Evolutionary conservation across 1,284 basidiomycete genomes (phyloP).

Genomic region (Mycena citricolor): DNA sequence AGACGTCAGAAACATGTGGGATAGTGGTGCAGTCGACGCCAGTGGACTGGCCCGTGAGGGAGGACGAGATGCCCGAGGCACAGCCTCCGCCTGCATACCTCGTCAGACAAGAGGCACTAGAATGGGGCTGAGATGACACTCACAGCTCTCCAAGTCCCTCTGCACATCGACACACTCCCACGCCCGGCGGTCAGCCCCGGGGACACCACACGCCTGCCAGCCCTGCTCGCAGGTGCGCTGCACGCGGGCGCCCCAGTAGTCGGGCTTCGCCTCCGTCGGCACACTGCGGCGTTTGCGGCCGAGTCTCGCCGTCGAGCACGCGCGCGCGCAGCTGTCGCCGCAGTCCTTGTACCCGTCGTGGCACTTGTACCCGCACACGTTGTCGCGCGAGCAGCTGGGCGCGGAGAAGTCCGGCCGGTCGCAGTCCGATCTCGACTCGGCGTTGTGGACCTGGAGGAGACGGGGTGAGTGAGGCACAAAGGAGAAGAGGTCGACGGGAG

Average conservation of each 20-base stretch:
- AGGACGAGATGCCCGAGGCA: constrained; percentile 23
- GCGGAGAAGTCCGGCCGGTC: constrained; percentile 19
- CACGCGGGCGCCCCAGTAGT: constrained; percentile 22
- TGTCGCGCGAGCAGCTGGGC: constrained; percentile 13
- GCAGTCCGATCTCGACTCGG: constrained; percentile 17
- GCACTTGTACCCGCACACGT: constrained; percentile 27
- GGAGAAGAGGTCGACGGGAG: too few relatives aligned
- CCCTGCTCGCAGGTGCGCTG: constrained; percentile 17
- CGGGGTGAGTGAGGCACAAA: not conserved
- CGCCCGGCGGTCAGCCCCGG: constrained; percentile 20
- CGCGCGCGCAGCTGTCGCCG: not conserved
- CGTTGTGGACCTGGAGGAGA: constrained; percentile 15
- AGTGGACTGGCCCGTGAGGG: constrained; percentile 16
- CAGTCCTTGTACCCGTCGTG: constrained; percentile 13
- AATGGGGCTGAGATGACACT: constrained; percentile 15
- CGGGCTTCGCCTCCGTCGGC: constrained; percentile 20
- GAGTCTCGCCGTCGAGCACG: not conserved
- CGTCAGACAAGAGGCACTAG: not conserved
- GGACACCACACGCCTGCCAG: constrained; percentile 28
- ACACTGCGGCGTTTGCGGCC: not conserved
- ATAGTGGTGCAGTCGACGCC: constrained; percentile 24
- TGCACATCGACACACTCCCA: constrained; percentile 33
- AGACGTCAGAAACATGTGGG: constrained; percentile 29
- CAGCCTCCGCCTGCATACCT: constrained; percentile 35
- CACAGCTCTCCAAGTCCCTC: constrained; percentile 33